phyloP scores from a whole-genome alignment of 2,329 filamentous ascomycete genomes.

The Fusarium scirpi region DNA sequence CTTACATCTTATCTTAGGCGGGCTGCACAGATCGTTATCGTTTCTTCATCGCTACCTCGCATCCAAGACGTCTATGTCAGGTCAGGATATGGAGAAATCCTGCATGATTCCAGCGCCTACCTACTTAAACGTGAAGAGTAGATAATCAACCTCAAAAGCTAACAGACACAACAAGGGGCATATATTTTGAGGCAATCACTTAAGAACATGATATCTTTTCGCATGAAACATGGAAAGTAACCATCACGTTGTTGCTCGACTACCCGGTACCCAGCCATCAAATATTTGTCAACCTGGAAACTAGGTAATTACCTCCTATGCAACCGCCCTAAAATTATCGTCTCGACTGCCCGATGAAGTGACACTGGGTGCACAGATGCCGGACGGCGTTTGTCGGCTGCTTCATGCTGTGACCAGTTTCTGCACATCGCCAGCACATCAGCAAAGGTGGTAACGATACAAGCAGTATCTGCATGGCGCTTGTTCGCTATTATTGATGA shows the following conservation, averaged over 20 bases:
- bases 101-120: background rate
- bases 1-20: background rate
- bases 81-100: background rate
- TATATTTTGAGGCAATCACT: background rate
- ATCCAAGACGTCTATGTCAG: background rate
- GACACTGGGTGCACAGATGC: constrained; percentile 6
- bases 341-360: constrained; percentile 14
- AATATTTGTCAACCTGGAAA: background rate
- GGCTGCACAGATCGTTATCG: background rate
- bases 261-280: background rate
- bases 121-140: too few relatives aligned
- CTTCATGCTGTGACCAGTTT: constrained; percentile 21
- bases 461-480: background rate
- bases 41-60: background rate
- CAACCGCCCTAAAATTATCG: constrained; percentile 4
- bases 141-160: background rate
- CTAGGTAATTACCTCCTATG: background rate
- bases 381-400: constrained; percentile 16
- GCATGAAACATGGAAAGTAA: background rate
- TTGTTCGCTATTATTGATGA: constrained; percentile 6
- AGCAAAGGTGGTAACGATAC: constrained; percentile 5
- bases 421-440: constrained; percentile 35
- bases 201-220: background rate
- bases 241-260: background rate
- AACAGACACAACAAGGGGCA: background rate